These are phyloP conservation scores for Warburgia ugandensis DNA, from an alignment of 164 flowering plant species.

Conservation along the genomic window DNA sequence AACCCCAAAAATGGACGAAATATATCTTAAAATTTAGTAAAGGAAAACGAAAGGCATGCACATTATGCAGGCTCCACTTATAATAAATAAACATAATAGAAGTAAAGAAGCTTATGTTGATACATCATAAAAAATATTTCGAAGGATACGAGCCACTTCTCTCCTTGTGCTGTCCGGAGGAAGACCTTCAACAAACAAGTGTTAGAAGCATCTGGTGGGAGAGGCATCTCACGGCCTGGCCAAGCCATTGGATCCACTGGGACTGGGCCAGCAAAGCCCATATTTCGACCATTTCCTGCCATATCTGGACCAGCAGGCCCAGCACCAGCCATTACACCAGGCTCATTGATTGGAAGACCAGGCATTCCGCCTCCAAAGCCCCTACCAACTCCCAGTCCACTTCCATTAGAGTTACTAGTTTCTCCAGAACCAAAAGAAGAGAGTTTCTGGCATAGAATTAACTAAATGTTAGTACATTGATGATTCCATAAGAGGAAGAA, in stretches of 20 bases:
- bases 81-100: not conserved
- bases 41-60: conserved; percentile 9
- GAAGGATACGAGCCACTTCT: conserved; percentile 84
- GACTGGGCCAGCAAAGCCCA: conserved; percentile 26
- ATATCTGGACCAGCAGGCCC: conserved; percentile 28
- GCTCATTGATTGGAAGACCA: conserved; percentile 27
- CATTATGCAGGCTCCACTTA: not conserved
- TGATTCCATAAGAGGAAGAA: not conserved
- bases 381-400: conserved; percentile 35
- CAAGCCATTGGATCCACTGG: conserved; percentile 30
- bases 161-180: conserved; percentile 51
- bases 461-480: not conserved
- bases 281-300: conserved; percentile 32
- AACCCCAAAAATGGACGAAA: conserved; percentile 80
- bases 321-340: conserved; percentile 26
- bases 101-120: not conserved
- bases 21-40: conserved; percentile 37
- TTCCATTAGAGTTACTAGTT: conserved; percentile 24
- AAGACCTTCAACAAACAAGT: conserved; percentile 75
- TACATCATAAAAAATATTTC: not conserved
- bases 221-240: conserved; percentile 40
- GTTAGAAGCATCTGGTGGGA: conserved; percentile 72
- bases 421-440: conserved; percentile 41
- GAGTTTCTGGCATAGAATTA: conserved; percentile 37
- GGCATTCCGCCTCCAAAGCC: conserved; percentile 25